phyloP scores from a whole-genome alignment of 306 rosid genomes.

The Quercus alba region DNA sequence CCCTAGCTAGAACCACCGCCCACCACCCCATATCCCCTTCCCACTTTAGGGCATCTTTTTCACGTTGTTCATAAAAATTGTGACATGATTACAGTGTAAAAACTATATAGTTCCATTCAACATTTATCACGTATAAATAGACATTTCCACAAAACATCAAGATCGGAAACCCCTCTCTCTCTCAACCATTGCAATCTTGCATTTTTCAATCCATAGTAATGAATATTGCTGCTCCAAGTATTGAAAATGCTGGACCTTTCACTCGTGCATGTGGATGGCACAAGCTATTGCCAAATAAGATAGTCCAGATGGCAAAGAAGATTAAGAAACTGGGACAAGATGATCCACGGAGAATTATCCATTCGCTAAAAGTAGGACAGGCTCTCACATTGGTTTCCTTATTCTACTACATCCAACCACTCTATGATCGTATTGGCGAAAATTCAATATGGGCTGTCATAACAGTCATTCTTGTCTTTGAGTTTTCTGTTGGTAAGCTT shows the following conservation, averaged over 20 bases:
- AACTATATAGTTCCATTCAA: neutral
- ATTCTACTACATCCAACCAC: too few species aligned
- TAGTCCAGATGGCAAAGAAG: neutral
- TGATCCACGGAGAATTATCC: conserved; percentile 26
- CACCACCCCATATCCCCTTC: neutral
- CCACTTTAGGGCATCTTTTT: neutral
- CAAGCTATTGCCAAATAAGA: neutral
- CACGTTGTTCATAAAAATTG: neutral
- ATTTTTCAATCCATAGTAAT: neutral
- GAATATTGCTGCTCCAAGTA: neutral
- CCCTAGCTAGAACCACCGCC: neutral
- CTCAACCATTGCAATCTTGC: neutral
- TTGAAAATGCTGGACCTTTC: neutral
- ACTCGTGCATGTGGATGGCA: neutral
- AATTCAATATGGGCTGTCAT: too few species aligned
- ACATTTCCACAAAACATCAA: neutral
- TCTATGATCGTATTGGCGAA: too few species aligned
- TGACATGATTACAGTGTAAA: neutral
- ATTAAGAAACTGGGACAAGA: conserved; percentile 22
- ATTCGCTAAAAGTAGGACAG: conserved; percentile 32
- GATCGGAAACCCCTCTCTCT: neutral
- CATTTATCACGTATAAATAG: neutral
- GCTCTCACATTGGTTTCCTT: too few species aligned
- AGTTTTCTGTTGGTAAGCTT: too few species aligned
- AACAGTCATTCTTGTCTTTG: too few species aligned